phyloP scores from a whole-genome alignment of 345 rosid genomes.

The Lepidium aucheri region DNA sequence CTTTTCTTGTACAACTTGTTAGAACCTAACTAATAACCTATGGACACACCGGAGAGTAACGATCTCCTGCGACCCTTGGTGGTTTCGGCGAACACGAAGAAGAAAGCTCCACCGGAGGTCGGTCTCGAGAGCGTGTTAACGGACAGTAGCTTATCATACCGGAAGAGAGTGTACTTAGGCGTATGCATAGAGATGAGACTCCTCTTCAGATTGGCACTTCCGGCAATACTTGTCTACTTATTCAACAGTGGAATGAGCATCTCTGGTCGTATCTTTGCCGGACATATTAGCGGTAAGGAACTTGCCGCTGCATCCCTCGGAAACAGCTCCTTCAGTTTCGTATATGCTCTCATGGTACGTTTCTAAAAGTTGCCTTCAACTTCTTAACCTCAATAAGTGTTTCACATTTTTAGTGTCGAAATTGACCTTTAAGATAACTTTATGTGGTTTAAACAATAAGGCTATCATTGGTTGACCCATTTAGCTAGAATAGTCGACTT shows the following conservation, averaged over 20 bases:
- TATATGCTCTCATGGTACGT: conserved; percentile 46
- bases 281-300: conserved; percentile 44
- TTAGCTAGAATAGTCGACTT: no score
- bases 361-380: no score
- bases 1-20: background rate
- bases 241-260: conserved; percentile 38
- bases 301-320: conserved; percentile 56
- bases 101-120: background rate
- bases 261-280: conserved; percentile 41
- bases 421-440: no score
- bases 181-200: conserved; percentile 37
- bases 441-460: no score
- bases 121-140: conserved; percentile 40
- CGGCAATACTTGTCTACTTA: conserved; percentile 46
- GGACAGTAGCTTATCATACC: conserved; percentile 12
- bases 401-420: no score
- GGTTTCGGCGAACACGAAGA: background rate
- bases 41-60: background rate
- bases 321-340: conserved; percentile 39
- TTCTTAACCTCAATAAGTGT: no score
- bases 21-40: background rate
- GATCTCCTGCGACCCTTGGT: conserved; percentile 7
- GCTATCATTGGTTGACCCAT: no score
- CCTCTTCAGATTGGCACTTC: conserved; percentile 38
- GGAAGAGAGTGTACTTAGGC: conserved; percentile 33